These are phyloP conservation scores for Colletotrichum sp. DNA, from an alignment of 2,329 filamentous ascomycete species.

Conservation along the genomic window DNA sequence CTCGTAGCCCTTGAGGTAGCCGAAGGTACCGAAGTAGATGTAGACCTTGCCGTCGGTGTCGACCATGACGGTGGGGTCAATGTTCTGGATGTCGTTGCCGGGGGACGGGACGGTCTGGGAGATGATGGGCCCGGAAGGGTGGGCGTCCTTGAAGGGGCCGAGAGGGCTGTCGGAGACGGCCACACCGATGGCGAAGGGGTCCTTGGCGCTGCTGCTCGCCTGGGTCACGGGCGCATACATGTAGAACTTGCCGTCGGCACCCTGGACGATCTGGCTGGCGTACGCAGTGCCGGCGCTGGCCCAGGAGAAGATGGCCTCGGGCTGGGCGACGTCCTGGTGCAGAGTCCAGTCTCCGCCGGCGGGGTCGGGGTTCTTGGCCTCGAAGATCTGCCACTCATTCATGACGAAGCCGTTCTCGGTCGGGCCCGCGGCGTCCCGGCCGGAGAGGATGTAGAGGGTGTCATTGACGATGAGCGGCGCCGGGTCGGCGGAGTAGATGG, in stretches of 20 bases:
- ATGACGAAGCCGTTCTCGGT: slow-evolving; percentile 37
- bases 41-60: slow-evolving; percentile 39
- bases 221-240: slow-evolving; percentile 40
- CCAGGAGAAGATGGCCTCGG: slow-evolving; percentile 38
- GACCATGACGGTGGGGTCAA: slow-evolving; percentile 42
- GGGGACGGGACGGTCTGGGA: slow-evolving; percentile 35
- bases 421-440: slow-evolving; percentile 35
- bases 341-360: slow-evolving; percentile 37
- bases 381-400: slow-evolving; percentile 42
- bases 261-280: slow-evolving; percentile 39
- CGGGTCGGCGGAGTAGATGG: slow-evolving; percentile 42
- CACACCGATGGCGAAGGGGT: slow-evolving; percentile 42
- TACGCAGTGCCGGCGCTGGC: slow-evolving; percentile 36
- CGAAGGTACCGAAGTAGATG: slow-evolving; percentile 44
- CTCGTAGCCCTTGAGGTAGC: slow-evolving; percentile 36
- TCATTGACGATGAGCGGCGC: slow-evolving; percentile 40
- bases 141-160: slow-evolving; percentile 40
- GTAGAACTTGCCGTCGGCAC: slow-evolving; percentile 38
- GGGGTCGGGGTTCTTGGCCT: slow-evolving; percentile 30
- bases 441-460: slow-evolving; percentile 40
- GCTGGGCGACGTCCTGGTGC: slow-evolving; percentile 32
- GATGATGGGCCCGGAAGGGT: slow-evolving; percentile 38
- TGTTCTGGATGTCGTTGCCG: slow-evolving; percentile 42
- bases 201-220: slow-evolving; percentile 27
- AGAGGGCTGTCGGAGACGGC: slow-evolving; percentile 34